These are phyloP conservation scores for Andrographis paniculata DNA, from an alignment of 305 asterid genomes.

Conservation along the genomic window DNA sequence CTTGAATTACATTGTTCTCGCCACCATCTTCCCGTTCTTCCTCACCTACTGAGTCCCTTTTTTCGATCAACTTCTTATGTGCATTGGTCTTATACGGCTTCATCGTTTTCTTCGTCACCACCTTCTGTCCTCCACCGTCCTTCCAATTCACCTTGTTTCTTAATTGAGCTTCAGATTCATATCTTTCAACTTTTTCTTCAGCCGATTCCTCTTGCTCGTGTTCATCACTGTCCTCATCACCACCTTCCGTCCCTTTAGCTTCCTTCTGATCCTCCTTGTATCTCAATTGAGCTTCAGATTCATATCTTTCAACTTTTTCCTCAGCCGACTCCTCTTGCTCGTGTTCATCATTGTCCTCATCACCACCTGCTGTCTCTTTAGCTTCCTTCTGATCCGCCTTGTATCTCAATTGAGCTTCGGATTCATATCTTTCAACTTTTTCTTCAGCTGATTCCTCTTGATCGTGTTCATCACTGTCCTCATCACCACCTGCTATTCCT, in stretches of 20 bases:
- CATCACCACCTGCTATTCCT: slow-evolving; percentile 19
- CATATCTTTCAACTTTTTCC: too few relatives aligned
- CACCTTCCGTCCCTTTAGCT: slow-evolving; percentile 27
- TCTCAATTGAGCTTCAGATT: too few relatives aligned
- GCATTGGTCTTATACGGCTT: slow-evolving; percentile 42
- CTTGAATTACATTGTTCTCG: slow-evolving; percentile 40
- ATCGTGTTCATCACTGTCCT: slow-evolving; percentile 34
- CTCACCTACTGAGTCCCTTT: slow-evolving; percentile 35
- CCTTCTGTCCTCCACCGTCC: too few relatives aligned
- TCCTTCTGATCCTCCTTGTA: too few relatives aligned
- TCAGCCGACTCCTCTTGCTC: neutral
- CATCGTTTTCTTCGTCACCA: slow-evolving; percentile 16
- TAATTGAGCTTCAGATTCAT: too few relatives aligned
- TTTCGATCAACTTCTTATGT: slow-evolving; percentile 42
- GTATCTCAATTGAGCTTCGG: slow-evolving; percentile 35
- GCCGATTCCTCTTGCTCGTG: slow-evolving; percentile 50
- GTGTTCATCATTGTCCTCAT: neutral
- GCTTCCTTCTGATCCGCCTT: slow-evolving; percentile 40
- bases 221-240: slow-evolving; percentile 10
- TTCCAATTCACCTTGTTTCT: too few relatives aligned
- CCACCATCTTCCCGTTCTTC: slow-evolving; percentile 36
- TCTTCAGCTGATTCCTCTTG: slow-evolving; percentile 35
- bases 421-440: slow-evolving; percentile 36
- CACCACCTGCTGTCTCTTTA: slow-evolving; percentile 29
- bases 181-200: too few relatives aligned